Evolutionary conservation across 139 green algal species (phyloP).

Genomic region (Asterochloris erici): DNA sequence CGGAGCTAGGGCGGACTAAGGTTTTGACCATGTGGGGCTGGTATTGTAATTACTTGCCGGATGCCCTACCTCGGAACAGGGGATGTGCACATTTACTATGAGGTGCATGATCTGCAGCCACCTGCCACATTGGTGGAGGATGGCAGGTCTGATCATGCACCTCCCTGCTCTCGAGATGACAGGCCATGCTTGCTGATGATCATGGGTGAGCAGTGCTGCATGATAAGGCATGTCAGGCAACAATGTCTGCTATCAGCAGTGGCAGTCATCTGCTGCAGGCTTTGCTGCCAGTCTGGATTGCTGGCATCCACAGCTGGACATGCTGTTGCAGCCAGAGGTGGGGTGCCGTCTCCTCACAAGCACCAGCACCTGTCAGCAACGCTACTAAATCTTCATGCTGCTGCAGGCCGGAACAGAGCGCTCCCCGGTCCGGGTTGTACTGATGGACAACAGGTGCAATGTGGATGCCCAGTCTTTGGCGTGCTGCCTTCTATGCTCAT

Average conservation of each 20-base stretch:
- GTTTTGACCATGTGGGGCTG: too few species aligned
- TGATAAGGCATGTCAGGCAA: not conserved
- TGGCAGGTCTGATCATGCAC: too few species aligned
- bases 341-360: not conserved
- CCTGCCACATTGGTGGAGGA: too few species aligned
- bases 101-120: too few species aligned
- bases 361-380: not conserved
- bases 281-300: constrained; percentile 18
- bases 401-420: not conserved
- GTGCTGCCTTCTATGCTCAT: too few species aligned
- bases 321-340: not conserved
- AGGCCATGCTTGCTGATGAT: constrained; percentile 18
- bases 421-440: constrained; percentile 3
- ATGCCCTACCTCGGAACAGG: too few species aligned
- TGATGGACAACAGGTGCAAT: constrained; percentile 49
- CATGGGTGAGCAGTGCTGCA: constrained; percentile 18
- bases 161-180: too few species aligned
- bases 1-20: too few species aligned
- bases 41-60: too few species aligned
- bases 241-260: not conserved
- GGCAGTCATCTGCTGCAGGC: not conserved
- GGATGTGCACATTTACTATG: too few species aligned
- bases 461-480: too few species aligned
- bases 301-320: constrained; percentile 30
- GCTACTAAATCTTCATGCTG: not conserved